These are phyloP conservation scores for Danielia oregonensis DNA, from an alignment of 805 yeast species.

Conservation along the genomic window DNA sequence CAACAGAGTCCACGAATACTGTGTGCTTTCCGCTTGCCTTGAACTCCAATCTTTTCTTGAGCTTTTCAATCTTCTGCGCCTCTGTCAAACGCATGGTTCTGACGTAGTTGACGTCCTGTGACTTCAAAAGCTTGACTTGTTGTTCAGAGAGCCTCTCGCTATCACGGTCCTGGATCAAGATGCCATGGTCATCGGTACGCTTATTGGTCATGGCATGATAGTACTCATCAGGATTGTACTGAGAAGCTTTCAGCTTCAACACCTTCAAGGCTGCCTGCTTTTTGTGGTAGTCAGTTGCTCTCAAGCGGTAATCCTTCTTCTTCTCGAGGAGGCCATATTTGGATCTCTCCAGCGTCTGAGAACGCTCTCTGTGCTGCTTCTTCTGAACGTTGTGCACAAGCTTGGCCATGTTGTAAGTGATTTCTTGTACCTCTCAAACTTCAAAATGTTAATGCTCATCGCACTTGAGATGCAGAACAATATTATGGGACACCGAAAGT, in stretches of 20 bases:
- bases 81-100: slow-evolving; percentile 74
- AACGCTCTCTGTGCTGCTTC: slow-evolving; percentile 92
- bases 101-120: slow-evolving; percentile 87
- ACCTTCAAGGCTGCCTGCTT: slow-evolving; percentile 64
- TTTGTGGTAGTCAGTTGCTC: slow-evolving; percentile 56
- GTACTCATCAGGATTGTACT: slow-evolving; percentile 90
- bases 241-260: slow-evolving; percentile 65
- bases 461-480: no score
- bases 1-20: slow-evolving; percentile 69
- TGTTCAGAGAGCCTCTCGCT: slow-evolving; percentile 59
- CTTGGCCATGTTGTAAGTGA: slow-evolving; percentile 53
- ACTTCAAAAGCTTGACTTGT: slow-evolving; percentile 77
- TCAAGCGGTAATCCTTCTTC: slow-evolving; percentile 53
- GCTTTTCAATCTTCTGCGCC: slow-evolving; percentile 56
- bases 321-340: slow-evolving; percentile 86
- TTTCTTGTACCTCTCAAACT: no score
- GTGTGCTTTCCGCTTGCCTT: slow-evolving; percentile 72
- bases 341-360: slow-evolving; percentile 74
- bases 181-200: slow-evolving; percentile 67
- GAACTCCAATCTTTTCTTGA: slow-evolving; percentile 46
- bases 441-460: no score
- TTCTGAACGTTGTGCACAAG: slow-evolving; percentile 89
- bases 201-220: slow-evolving; percentile 86
- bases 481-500: no score
- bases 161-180: slow-evolving; percentile 62